Base-by-base conservation (phyloP, 2,329 filamentous ascomycete genomes). In the Paecilomyces sp. region DNA sequence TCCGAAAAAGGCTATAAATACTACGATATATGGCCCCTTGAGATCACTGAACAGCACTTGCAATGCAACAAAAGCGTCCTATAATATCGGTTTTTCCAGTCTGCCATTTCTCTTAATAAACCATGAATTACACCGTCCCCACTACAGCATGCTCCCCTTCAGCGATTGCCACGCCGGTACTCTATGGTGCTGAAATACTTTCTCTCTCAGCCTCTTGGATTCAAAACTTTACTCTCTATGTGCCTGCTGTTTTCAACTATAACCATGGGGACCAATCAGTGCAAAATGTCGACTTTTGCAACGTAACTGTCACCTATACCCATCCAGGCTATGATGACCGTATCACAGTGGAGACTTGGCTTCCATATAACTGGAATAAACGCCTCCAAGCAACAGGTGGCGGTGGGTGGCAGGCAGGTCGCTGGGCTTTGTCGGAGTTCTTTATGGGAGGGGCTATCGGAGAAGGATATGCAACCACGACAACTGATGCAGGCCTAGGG, bases 341-440 rank as follows among this genome's bases (percentile, higher is more conserved):
- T 0, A 68, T 77, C 57, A 67, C 63, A 25, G 67, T 71, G 2
- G 64, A 71, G 36, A 51, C 71, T 1, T 74, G 70, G 68, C 67
- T 78, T 1, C 72, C 73, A 0, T 25, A 65, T 1, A 56, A 65
- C 4, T 78, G 74, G 74, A 77, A 77, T 34, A 65, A 70, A 1
- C 71, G 74, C 0, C 71, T 80, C 31, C 66, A 70, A 55, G 74
- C 67, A 12, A 63, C 71, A 0, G 79, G 79, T 1, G 77, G 77
- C 1, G 77, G 74, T 15, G 72, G 75, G 41, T 71, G 63, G 51
- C 58, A 63, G 28, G 66, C 66, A n/a, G 56, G 51, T 22, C 60
- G 58, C 24, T 62, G 54, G n/a, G 51, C 56, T 11, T 54, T 58
- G 18, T 65, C 51, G 22, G 25, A 57, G 1, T 56, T 60, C n/a